Evolutionary conservation across 768 basidiomycete species (phyloP).

Genomic region (Lactarius sanguifluus): DNA sequence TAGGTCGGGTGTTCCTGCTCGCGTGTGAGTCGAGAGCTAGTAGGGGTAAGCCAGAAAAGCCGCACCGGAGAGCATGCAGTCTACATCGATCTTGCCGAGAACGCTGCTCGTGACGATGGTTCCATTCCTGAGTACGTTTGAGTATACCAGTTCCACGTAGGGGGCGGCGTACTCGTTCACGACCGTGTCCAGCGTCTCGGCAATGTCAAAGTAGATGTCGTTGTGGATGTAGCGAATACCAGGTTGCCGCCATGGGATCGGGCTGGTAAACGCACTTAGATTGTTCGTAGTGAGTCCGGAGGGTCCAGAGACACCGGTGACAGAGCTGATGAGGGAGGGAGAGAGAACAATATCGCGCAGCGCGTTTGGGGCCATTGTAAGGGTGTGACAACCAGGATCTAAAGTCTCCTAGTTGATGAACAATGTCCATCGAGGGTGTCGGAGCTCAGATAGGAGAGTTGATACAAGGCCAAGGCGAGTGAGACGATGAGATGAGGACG

Average conservation of each 20-base stretch:
- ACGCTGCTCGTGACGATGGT: constrained; percentile 63
- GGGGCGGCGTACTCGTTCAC: constrained; percentile 49
- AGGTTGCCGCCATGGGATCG: constrained; percentile 91
- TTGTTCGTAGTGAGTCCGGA: constrained; percentile 32
- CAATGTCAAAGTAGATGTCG: constrained; percentile 92
- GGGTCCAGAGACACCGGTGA: constrained; percentile 47
- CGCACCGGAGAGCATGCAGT: constrained; percentile 72
- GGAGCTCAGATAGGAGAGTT: too few species aligned
- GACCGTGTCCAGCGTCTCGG: constrained; percentile 75
- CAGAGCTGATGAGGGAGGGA: constrained; percentile 60
- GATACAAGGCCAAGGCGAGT: too few species aligned
- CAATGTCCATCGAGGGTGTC: constrained; percentile 53
- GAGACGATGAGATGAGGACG: too few species aligned
- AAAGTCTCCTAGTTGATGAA: constrained; percentile 64
- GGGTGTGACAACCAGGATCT: constrained; percentile 86
- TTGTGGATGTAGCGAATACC: constrained; percentile 82
- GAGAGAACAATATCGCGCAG: constrained; percentile 92
- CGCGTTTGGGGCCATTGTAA: constrained; percentile 87
- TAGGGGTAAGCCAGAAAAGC: neutral
- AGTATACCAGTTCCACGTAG: neutral
- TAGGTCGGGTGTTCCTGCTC: constrained; percentile 81
- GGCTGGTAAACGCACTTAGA: constrained; percentile 69
- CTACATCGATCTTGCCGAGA: constrained; percentile 73
- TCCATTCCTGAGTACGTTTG: constrained; percentile 54
- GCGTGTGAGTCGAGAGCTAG: neutral